These are phyloP conservation scores for Monilinia fructicola DNA, from an alignment of 2,329 filamentous ascomycete genomes.

Conservation along the genomic window DNA sequence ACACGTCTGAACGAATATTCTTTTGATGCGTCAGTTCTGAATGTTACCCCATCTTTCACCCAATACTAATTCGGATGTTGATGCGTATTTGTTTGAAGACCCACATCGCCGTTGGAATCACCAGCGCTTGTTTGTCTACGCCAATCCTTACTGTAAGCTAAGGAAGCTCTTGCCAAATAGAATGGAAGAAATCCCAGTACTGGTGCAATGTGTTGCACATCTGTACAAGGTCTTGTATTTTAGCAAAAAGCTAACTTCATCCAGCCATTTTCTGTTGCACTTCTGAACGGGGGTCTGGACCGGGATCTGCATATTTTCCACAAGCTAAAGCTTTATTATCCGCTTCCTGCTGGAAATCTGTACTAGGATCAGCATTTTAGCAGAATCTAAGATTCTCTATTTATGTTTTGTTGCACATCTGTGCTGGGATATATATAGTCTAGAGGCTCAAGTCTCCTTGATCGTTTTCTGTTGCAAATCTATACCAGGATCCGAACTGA, in stretches of 20 bases:
- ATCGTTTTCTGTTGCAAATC: background rate
- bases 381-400: background rate
- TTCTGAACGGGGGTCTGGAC: background rate
- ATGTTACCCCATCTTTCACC: background rate
- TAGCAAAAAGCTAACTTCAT: background rate
- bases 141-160: background rate
- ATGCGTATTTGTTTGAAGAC: background rate
- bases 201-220: background rate
- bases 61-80: background rate
- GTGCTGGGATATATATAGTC: background rate
- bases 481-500: background rate
- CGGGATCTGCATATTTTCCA: background rate
- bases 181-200: background rate
- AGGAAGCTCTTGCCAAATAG: conserved; percentile 1
- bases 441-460: background rate
- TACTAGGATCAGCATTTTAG: background rate
- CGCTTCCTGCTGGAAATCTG: background rate
- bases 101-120: background rate
- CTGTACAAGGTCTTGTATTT: background rate
- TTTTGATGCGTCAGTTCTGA: background rate
- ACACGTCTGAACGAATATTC: too few species aligned
- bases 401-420: background rate
- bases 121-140: background rate
- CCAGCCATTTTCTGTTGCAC: background rate
- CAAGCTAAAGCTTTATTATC: background rate